phyloP scores from a whole-genome alignment of 257 asterid genomes.

The Coffea canephora region DNA sequence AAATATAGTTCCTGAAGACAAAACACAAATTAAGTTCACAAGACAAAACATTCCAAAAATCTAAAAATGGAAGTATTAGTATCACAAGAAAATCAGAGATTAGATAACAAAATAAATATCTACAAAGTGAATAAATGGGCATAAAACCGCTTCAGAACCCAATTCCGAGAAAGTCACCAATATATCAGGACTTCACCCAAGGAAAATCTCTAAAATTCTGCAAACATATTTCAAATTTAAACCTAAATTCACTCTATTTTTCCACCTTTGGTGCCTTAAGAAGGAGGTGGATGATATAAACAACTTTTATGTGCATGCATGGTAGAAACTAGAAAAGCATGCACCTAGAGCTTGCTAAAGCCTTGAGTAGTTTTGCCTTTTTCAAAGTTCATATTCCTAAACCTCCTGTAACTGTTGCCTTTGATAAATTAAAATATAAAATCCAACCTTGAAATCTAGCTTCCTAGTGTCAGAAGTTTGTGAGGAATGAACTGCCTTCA shows the following conservation, averaged over 20 bases:
- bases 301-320: conserved; percentile 2
- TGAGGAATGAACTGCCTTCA: neutral
- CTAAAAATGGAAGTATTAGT: neutral
- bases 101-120: neutral
- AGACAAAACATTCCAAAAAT: neutral
- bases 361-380: neutral
- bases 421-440: neutral
- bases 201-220: neutral
- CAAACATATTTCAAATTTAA: too few relatives aligned
- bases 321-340: neutral
- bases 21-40: conserved; percentile 14
- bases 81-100: neutral
- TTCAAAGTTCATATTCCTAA: neutral
- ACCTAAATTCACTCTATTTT: neutral
- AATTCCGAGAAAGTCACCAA: neutral
- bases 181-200: neutral
- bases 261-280: neutral
- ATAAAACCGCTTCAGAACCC: neutral
- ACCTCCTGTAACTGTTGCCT: neutral
- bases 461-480: neutral
- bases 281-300: neutral
- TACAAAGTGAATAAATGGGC: neutral
- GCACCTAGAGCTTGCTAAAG: neutral
- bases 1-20: conserved; percentile 58
- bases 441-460: neutral